These are phyloP conservation scores for Sporothrix pseudoabietina DNA, from an alignment of 2,329 filamentous ascomycete genomes.

Conservation along the genomic window DNA sequence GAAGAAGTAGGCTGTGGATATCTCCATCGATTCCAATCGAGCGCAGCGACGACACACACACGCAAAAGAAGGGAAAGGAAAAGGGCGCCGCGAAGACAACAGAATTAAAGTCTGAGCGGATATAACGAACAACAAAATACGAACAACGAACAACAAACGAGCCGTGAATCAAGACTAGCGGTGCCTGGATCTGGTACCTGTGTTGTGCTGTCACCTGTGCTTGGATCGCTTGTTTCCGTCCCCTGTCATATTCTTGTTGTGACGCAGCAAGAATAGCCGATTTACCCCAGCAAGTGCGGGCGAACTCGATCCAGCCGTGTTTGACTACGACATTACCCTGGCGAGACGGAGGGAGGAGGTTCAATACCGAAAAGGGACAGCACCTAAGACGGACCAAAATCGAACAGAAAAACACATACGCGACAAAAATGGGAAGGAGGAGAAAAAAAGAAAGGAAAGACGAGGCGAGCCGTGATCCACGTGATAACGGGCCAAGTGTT, in stretches of 20 bases:
- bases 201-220: background rate
- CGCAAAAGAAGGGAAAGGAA: background rate
- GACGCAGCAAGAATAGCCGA: conserved; percentile 11
- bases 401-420: too few relatives aligned
- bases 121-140: background rate
- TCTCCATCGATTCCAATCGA: background rate
- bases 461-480: conserved; percentile 11
- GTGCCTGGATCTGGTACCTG: background rate
- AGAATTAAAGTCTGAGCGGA: background rate
- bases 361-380: background rate
- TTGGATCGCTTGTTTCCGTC: conserved; percentile 16
- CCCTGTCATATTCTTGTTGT: background rate
- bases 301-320: background rate
- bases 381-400: background rate
- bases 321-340: conserved; percentile 7
- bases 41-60: background rate
- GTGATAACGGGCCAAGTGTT: conserved; percentile 28
- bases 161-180: background rate
- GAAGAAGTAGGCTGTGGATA: background rate
- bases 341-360: conserved; percentile 2
- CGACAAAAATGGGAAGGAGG: background rate
- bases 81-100: background rate
- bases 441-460: conserved; percentile 3
- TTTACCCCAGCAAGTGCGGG: conserved; percentile 1
- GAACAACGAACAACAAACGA: background rate